These are phyloP conservation scores for Flueggea neowawraea DNA, from an alignment of 441 rosid genomes.

Conservation along the genomic window DNA sequence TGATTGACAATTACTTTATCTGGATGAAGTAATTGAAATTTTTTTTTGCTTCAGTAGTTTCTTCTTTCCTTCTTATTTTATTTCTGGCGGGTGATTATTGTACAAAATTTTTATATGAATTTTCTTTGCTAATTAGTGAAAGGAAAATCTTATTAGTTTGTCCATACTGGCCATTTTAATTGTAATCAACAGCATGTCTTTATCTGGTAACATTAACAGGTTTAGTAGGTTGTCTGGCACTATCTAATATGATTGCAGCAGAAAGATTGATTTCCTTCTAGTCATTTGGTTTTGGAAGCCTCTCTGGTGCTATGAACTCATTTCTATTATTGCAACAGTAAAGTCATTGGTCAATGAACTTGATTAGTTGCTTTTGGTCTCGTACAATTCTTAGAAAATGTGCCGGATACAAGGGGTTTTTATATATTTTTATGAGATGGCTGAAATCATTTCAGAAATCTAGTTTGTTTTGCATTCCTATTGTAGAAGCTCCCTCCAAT, in stretches of 20 bases:
- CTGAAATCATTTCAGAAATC: no score
- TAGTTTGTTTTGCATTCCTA: no score
- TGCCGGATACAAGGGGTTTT: no score
- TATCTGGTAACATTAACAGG: neutral
- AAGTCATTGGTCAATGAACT: no score
- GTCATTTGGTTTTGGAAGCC: neutral
- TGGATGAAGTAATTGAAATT: conserved; percentile 32
- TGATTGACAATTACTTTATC: conserved; percentile 14
- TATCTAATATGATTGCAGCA: neutral
- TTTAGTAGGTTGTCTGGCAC: neutral
- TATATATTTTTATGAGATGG: no score
- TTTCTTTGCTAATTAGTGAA: neutral
- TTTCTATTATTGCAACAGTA: no score
- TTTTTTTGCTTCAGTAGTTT: neutral
- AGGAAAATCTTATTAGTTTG: neutral
- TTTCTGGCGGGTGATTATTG: neutral
- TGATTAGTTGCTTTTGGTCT: no score
- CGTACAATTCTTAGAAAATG: no score
- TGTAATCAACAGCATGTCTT: neutral
- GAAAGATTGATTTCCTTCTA: neutral
- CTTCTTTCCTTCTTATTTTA: neutral
- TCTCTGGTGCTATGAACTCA: no score
- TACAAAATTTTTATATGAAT: neutral
- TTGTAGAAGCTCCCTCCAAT: no score
- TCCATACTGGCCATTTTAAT: neutral